phyloP scores from a whole-genome alignment of 139 green algal genomes.

The Coccomyxa sp. region DNA sequence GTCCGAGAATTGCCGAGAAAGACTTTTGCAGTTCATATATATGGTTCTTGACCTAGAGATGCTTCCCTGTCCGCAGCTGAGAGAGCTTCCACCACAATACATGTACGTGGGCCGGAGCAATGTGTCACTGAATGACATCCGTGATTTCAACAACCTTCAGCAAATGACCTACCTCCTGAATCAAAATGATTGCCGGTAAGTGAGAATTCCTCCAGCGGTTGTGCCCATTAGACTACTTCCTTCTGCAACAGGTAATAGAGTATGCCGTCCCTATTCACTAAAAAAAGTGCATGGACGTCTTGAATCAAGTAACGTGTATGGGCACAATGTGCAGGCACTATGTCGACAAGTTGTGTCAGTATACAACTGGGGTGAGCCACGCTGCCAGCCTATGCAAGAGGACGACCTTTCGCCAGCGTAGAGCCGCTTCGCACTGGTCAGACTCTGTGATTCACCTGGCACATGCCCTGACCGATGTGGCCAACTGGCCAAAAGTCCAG shows the following conservation, averaged over 20 bases:
- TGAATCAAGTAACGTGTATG: too few species aligned
- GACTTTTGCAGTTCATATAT: too few species aligned
- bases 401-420: neutral
- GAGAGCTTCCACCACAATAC: neutral
- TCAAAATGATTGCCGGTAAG: slow-evolving; percentile 23
- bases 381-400: neutral
- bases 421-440: neutral
- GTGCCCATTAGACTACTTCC: too few species aligned
- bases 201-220: too few species aligned
- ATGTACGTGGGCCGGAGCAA: slow-evolving; percentile 18
- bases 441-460: neutral
- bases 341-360: neutral
- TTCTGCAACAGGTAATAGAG: too few species aligned
- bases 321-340: neutral
- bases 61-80: slow-evolving; percentile 11
- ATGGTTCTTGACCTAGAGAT: too few species aligned
- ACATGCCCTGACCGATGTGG: neutral
- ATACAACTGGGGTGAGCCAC: neutral
- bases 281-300: too few species aligned
- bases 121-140: slow-evolving; percentile 15
- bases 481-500: neutral
- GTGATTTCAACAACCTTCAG: slow-evolving; percentile 21
- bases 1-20: too few species aligned
- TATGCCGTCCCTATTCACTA: too few species aligned
- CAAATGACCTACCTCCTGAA: slow-evolving; percentile 15